A percentile compares a stretch with the other conserved stretches of the same genome.
Evolutionary conservation across 2,329 filamentous ascomycete genomes (phyloP).

Genomic region (Gremmenia infestans): DNA sequence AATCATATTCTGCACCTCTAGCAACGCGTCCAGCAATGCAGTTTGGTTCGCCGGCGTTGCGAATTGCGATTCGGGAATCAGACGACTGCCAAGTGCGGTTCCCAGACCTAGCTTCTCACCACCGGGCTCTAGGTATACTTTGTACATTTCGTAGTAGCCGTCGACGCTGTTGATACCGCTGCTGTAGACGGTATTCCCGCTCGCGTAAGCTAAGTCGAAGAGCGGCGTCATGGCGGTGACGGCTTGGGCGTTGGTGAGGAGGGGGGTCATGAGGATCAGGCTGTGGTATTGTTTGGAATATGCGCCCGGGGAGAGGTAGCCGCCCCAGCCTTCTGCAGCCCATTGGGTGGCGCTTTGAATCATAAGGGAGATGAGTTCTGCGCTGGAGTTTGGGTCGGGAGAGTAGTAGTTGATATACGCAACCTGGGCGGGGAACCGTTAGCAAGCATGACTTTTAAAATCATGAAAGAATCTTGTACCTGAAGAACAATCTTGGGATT

Average conservation of each 20-base stretch:
- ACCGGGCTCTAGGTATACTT: background rate
- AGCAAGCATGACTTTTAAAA: background rate
- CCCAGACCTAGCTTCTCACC: background rate
- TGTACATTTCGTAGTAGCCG: background rate
- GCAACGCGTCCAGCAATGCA: background rate
- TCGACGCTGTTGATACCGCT: background rate
- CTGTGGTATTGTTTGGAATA: background rate
- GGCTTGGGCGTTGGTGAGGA: background rate
- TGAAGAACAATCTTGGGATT: background rate
- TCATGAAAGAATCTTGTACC: background rate
- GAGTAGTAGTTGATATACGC: background rate
- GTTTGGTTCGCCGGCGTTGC: background rate
- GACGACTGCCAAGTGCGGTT: background rate
- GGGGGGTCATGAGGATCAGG: background rate
- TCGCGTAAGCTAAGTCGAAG: background rate
- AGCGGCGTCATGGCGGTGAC: background rate
- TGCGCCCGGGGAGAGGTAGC: background rate
- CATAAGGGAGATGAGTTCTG: background rate
- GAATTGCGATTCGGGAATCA: background rate
- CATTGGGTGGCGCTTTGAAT: background rate
- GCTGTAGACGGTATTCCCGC: background rate
- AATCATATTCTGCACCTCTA: background rate
- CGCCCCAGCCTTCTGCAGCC: background rate
- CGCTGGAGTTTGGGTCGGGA: background rate
- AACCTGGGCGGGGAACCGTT: background rate